Conservation (phyloP, 108 stramenopile genomes). For the Skeletonema costatum region DNA sequence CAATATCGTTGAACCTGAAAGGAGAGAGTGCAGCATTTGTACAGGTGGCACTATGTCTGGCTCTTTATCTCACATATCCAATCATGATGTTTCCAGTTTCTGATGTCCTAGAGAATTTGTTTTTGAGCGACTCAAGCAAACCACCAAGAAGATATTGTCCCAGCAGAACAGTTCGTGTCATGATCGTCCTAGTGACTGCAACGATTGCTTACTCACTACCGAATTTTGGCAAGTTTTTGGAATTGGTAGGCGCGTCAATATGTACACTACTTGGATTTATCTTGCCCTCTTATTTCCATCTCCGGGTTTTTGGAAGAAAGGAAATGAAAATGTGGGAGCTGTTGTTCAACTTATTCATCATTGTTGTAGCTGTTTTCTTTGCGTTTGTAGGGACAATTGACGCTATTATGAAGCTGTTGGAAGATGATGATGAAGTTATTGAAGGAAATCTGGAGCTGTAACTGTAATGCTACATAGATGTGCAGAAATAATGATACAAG, state of each 20-base stretch:
- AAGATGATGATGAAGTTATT: conserved; percentile 5
- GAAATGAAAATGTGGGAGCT: conserved; percentile 52
- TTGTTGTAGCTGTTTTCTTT: conserved; percentile 63
- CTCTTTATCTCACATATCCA: conserved; percentile 79
- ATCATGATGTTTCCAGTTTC: conserved; percentile 86
- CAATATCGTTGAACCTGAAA: conserved; percentile 73
- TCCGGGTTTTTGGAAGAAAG: conserved; percentile 52
- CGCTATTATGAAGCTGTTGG: conserved; percentile 47
- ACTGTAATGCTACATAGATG: neutral
- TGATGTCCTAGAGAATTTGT: conserved; percentile 50
- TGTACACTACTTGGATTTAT: conserved; percentile 79
- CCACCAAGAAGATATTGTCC: conserved; percentile 19
- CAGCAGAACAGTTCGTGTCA: conserved; percentile 28
- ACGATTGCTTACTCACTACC: conserved; percentile 66
- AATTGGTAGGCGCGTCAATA: conserved; percentile 72
- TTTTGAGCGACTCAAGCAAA: conserved; percentile 27
- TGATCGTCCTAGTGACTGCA: conserved; percentile 56
- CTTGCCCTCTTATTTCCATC: conserved; percentile 70
- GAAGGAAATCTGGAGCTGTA: neutral
- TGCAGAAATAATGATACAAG: neutral
- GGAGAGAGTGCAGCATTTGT: conserved; percentile 61
- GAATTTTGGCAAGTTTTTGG: conserved; percentile 76
- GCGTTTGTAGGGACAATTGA: conserved; percentile 60
- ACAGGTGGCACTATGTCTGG: conserved; percentile 71
- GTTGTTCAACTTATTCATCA: conserved; percentile 44